Conservation (phyloP, 2,329 filamentous ascomycete genomes). For the Aspergillus pseudoglaucus region DNA sequence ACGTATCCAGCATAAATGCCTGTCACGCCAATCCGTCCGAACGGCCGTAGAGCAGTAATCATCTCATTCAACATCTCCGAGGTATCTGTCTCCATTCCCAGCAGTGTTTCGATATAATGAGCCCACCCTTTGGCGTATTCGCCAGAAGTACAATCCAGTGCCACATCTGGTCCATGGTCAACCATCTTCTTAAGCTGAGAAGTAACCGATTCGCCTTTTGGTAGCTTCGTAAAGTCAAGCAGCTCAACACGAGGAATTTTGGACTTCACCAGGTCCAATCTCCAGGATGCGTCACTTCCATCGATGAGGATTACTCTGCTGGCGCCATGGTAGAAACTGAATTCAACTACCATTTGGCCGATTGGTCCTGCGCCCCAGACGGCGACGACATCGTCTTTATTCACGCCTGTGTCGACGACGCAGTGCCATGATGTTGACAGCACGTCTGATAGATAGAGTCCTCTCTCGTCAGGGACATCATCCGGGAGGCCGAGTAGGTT, state of each 20-base stretch:
- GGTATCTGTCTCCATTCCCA: slow-evolving; percentile 76
- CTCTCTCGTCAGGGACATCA: slow-evolving; percentile 77
- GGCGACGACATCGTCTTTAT: slow-evolving; percentile 67
- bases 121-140: slow-evolving; percentile 58
- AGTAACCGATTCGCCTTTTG: slow-evolving; percentile 59
- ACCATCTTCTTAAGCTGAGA: slow-evolving; percentile 67
- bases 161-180: slow-evolving; percentile 66
- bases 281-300: slow-evolving; percentile 54
- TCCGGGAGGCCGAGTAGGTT: slow-evolving; percentile 76
- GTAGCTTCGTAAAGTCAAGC: slow-evolving; percentile 62
- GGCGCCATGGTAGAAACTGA: slow-evolving; percentile 65
- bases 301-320: slow-evolving; percentile 73
- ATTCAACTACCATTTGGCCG: slow-evolving; percentile 68
- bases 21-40: slow-evolving; percentile 66
- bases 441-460: slow-evolving; percentile 73
- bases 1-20: slow-evolving; percentile 60
- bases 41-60: slow-evolving; percentile 49
- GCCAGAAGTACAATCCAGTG: slow-evolving; percentile 61
- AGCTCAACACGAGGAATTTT: slow-evolving; percentile 61
- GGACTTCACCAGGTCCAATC: slow-evolving; percentile 61
- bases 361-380: slow-evolving; percentile 86
- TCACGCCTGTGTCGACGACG: slow-evolving; percentile 77
- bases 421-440: slow-evolving; percentile 72
- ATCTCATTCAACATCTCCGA: slow-evolving; percentile 55
- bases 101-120: slow-evolving; percentile 53